A percentile compares a stretch with the other conserved stretches of the same genome.
phyloP scores from a whole-genome alignment of 2,329 filamentous ascomycete genomes.

The Hymenoscyphus repandus region DNA sequence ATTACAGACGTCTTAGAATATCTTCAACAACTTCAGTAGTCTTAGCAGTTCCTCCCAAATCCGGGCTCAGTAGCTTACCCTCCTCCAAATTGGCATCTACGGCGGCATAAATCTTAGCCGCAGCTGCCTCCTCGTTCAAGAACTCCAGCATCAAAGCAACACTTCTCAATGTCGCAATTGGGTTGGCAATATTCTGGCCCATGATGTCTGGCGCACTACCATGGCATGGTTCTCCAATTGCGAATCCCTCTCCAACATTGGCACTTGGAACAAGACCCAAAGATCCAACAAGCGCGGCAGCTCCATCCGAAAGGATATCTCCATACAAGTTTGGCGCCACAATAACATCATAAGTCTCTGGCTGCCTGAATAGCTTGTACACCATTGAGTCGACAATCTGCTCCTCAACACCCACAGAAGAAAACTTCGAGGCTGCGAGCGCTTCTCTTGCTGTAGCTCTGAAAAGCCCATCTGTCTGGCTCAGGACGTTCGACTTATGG shows the following conservation, averaged over 20 bases:
- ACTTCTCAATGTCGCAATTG: slow-evolving; percentile 88
- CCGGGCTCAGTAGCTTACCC: slow-evolving; percentile 76
- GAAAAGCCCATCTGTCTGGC: slow-evolving; percentile 95
- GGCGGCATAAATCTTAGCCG: slow-evolving; percentile 83
- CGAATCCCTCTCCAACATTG: slow-evolving; percentile 91
- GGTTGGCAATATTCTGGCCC: slow-evolving; percentile 89
- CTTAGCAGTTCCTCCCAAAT: slow-evolving; percentile 80
- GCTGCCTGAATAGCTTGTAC: slow-evolving; percentile 98
- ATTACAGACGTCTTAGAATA: slow-evolving; percentile 74
- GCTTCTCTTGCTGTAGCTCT: slow-evolving; percentile 71
- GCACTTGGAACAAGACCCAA: slow-evolving; percentile 90
- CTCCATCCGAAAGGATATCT: slow-evolving; percentile 92
- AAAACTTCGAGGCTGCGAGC: slow-evolving; percentile 61
- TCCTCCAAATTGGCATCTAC: slow-evolving; percentile 88
- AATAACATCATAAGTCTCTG: slow-evolving; percentile 92
- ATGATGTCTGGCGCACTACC: slow-evolving; percentile 93
- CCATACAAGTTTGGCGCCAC: slow-evolving; percentile 97
- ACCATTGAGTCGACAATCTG: slow-evolving; percentile 99
- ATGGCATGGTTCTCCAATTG: slow-evolving; percentile 97
- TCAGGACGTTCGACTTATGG: slow-evolving; percentile 96
- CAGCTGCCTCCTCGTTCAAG: slow-evolving; percentile 78
- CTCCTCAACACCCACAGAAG: slow-evolving; percentile 70
- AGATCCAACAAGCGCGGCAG: slow-evolving; percentile 86
- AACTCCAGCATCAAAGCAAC: slow-evolving; percentile 96
- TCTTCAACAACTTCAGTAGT: slow-evolving; percentile 86